Evolutionary conservation across 306 rosid genomes (phyloP).

Genomic region (Corylus avellana): DNA sequence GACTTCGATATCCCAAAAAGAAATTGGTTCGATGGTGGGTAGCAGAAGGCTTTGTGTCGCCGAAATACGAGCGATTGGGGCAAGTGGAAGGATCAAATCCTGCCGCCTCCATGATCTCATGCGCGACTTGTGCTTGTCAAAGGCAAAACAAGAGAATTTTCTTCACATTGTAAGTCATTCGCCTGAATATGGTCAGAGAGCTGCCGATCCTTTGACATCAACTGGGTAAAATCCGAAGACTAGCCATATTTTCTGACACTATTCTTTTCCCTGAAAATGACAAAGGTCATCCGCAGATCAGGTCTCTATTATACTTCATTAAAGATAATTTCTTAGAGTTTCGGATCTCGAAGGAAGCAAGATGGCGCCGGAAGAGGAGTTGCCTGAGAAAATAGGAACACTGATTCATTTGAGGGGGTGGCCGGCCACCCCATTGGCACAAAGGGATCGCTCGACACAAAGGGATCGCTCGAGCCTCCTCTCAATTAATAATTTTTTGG

Average conservation of each 20-base stretch:
- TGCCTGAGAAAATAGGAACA: slow-evolving; percentile 54
- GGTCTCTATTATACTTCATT: slow-evolving; percentile 46
- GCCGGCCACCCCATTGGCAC: no score
- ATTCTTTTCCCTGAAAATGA: slow-evolving; percentile 6
- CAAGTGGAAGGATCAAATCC: slow-evolving; percentile 45
- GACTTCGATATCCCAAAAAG: no score
- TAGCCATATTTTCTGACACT: slow-evolving; percentile 32
- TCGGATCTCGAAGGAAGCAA: slow-evolving; percentile 48
- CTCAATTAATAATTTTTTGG: no score
- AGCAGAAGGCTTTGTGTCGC: no score
- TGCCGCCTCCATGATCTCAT: slow-evolving; percentile 53
- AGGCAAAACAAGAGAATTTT: slow-evolving; percentile 47
- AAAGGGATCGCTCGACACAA: no score
- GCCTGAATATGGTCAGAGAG: no score
- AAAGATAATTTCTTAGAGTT: slow-evolving; percentile 44
- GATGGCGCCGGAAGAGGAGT: slow-evolving; percentile 18
- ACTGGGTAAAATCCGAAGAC: slow-evolving; percentile 41
- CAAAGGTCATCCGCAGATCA: slow-evolving; percentile 22
- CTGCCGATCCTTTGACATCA: no score
- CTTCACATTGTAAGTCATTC: slow-evolving; percentile 22
- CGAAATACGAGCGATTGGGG: no score
- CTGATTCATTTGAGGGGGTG: no score
- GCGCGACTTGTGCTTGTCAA: slow-evolving; percentile 48
- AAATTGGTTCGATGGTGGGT: no score
- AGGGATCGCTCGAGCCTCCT: no score